Percentiles rank a stretch among this genome's conserved stretches.
Evolutionary conservation across 1,284 basidiomycete genomes (phyloP).

Genomic region (Puccinia hordei): DNA sequence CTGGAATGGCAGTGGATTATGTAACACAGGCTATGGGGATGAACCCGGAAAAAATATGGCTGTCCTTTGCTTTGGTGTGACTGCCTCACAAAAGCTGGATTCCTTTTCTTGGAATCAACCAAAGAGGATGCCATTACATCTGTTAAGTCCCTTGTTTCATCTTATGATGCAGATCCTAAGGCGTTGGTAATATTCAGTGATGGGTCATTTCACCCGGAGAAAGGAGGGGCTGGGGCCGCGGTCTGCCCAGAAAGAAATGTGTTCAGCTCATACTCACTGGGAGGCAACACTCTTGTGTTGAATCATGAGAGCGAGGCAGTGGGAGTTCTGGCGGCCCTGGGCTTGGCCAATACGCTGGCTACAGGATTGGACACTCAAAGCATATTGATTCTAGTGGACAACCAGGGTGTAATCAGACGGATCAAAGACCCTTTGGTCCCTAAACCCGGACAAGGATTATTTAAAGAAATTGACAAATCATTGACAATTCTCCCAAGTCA

Average conservation of each 20-base stretch:
- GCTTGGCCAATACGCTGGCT: not conserved
- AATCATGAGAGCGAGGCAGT: conserved; percentile 17
- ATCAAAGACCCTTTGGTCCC: not conserved
- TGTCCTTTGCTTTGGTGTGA: not conserved
- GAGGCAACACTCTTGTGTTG: not conserved
- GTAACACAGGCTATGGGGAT: not conserved
- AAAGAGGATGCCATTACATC: not conserved
- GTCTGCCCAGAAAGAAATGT: not conserved
- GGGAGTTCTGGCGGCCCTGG: not conserved
- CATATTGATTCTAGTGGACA: not conserved
- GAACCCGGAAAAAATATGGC: not conserved
- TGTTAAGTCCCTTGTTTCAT: conserved; percentile 1
- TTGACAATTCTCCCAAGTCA: not conserved
- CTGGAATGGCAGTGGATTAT: not conserved
- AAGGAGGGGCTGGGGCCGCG: not conserved
- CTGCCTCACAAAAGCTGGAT: not conserved
- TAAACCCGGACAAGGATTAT: not conserved
- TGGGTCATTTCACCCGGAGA: conserved; percentile 14
- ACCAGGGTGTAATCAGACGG: not conserved
- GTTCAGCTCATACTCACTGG: not conserved
- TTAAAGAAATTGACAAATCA: not conserved
- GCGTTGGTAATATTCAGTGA: not conserved
- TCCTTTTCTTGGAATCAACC: not conserved
- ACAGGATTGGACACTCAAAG: not conserved
- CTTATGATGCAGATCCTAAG: not conserved